Evolutionary conservation across 106 monocot species (phyloP), one percentile per base, ranked within the genome.

Genomic region (Dioscorea alata): DNA sequence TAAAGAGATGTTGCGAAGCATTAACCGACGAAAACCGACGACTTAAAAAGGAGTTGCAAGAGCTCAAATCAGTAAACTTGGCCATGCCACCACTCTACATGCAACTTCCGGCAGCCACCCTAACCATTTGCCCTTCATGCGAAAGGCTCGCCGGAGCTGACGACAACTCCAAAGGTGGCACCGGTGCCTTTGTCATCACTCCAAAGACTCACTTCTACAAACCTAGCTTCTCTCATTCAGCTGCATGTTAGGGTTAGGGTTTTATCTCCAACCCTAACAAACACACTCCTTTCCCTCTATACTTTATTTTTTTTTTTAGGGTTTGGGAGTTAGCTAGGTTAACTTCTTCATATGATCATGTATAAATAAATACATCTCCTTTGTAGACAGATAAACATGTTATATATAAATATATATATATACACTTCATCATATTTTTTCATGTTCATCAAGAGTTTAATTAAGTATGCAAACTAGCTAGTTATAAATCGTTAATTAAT

Each of bases 121-220:
- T 86, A 54, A 73, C 79, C n/a, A 75, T 82, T 62, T 86, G 82
- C 50, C 86, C 82, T 1, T 82, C 86, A 21, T 86, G 86, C 66
- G 79, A 86, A 69, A 60, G 79, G 49, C 12, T 79, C 34, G 69
- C 69, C 42, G 75, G 67, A 23, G 33, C 63, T 0, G 60, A 19
- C 17, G 52, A 20, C 48, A 61, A 23, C 23, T 33, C 60, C 35
- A 21, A 53, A 13, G 56, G 48, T 0, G 33, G 49, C 35, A 32
- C 7, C 63, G 52, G 33, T 5, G 69, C 54, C 12, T 65, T 73
- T 24, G 63, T 73, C 12, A 50, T 70, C 63, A 50, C 72, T 2
- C 52, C 59, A 4, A 61, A 61, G 50, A 51, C 64, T 66, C 83
- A 84, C 63, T 84, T 79, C 72, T 79, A 72, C 67, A 79, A 69